phyloP scores from a whole-genome alignment of 2,329 filamentous ascomycete genomes.

The Huntiella omanensis region DNA sequence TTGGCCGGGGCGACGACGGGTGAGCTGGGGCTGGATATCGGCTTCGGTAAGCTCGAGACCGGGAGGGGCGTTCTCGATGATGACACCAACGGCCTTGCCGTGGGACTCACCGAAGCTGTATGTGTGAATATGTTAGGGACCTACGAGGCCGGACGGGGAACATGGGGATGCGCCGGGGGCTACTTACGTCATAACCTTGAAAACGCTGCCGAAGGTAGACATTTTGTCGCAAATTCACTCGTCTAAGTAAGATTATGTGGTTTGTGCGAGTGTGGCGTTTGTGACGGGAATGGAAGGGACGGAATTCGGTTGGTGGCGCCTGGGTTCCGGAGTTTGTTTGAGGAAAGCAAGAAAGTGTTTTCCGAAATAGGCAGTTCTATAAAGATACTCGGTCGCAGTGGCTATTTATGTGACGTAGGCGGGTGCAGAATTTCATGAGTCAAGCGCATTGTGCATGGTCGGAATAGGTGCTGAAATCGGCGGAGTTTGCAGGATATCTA shows the following conservation, averaged over 20 bases:
- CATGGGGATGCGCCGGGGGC: conserved; percentile 9
- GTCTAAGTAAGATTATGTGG: not conserved
- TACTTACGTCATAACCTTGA: conserved; percentile 63
- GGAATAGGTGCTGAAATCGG: too few relatives aligned
- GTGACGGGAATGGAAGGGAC: too few relatives aligned
- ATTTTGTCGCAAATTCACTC: conserved; percentile 28
- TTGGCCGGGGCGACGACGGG: conserved; percentile 73
- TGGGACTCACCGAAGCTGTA: conserved; percentile 46
- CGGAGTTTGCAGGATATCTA: too few relatives aligned
- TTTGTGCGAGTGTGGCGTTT: too few relatives aligned
- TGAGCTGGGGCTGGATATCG: conserved; percentile 91
- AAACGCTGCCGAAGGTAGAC: conserved; percentile 75
- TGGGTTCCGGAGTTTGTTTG: not conserved
- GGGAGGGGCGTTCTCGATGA: conserved; percentile 82
- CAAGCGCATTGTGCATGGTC: too few relatives aligned
- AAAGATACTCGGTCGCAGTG: too few relatives aligned
- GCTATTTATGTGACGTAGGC: not conserved
- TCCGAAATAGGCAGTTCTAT: too few relatives aligned
- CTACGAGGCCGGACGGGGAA: not conserved
- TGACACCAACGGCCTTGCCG: conserved; percentile 82
- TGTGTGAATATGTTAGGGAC: conserved; percentile 4
- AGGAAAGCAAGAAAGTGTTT: not conserved
- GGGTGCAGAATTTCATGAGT: not conserved
- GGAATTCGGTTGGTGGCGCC: too few relatives aligned
- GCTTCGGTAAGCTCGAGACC: conserved; percentile 68